Percentiles rank a stretch among this genome's conserved stretches.
phyloP scores from a whole-genome alignment of 225 moss, liverwort and hornwort genomes.

The Asterella californica region DNA sequence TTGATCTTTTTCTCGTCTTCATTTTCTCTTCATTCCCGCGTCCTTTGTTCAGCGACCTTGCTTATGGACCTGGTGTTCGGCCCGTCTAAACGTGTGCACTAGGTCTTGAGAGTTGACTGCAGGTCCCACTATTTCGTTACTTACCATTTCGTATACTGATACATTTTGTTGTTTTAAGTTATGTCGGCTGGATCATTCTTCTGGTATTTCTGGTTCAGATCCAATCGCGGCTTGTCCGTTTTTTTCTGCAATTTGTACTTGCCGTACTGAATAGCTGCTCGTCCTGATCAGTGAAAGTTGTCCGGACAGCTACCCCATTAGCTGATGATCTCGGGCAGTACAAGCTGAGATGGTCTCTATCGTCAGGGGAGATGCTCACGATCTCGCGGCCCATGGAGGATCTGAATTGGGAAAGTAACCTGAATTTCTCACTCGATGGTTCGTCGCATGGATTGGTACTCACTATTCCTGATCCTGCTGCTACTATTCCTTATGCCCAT shows the following conservation, averaged over 20 bases:
- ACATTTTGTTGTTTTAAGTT: neutral
- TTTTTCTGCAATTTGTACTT: neutral
- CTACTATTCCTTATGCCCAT: too few species aligned
- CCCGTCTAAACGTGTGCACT: neutral
- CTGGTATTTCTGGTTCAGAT: neutral
- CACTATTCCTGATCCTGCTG: neutral
- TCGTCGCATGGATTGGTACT: slow-evolving; percentile 59
- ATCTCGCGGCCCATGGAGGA: slow-evolving; percentile 73
- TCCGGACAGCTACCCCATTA: slow-evolving; percentile 67
- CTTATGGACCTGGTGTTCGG: neutral
- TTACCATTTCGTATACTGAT: neutral
- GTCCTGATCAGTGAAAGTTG: slow-evolving; percentile 45
- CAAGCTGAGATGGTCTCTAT: slow-evolving; percentile 73
- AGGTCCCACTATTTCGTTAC: neutral
- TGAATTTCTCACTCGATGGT: slow-evolving; percentile 60
- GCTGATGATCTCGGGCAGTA: slow-evolving; percentile 83
- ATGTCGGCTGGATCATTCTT: neutral
- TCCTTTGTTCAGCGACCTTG: neutral
- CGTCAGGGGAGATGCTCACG: slow-evolving; percentile 55
- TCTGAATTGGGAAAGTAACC: slow-evolving; percentile 68
- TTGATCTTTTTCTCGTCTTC: neutral
- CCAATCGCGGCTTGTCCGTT: neutral
- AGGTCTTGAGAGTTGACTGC: neutral
- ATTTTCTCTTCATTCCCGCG: neutral
- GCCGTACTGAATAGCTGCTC: neutral